Conservation (phyloP, 768 basidiomycete genomes). For the Boletus fagicola region DNA sequence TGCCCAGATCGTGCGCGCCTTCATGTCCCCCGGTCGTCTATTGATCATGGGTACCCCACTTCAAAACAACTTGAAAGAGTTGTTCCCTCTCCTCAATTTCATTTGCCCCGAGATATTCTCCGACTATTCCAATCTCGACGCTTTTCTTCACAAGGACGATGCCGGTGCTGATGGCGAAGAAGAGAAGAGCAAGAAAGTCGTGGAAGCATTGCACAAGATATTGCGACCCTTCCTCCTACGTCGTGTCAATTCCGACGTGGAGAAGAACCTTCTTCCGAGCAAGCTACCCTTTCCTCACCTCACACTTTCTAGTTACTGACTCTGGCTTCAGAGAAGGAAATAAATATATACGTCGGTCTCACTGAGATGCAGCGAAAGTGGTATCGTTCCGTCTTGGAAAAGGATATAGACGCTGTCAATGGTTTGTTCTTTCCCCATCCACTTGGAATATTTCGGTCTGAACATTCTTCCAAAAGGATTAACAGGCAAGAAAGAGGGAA, state of each 20-base stretch:
- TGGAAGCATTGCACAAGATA: conserved; percentile 96
- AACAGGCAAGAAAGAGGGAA: conserved; percentile 97
- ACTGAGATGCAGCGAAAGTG: conserved; percentile 98
- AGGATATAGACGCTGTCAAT: no score
- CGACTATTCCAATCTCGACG: no score
- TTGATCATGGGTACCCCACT: no score
- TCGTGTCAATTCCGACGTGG: conserved; percentile 94
- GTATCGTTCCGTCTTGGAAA: no score
- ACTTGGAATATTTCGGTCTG: background rate
- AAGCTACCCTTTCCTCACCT: conserved; percentile 18
- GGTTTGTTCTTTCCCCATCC: conserved; percentile 38
- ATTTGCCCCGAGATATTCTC: no score
- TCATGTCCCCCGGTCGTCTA: no score
- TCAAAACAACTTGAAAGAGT: no score
- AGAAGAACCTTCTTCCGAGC: conserved; percentile 94
- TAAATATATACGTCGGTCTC: conserved; percentile 96
- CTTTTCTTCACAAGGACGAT: no score
- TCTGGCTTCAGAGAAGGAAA: conserved; percentile 77
- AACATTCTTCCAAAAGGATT: conserved; percentile 49
- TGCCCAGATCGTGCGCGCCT: no score
- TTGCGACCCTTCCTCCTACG: conserved; percentile 91
- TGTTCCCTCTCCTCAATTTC: no score
- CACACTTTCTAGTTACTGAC: background rate
- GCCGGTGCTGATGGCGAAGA: no score
- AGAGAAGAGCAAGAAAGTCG: no score